Base-by-base conservation (phyloP, 257 asterid species). In the Fraxinus pennsylvanica region DNA sequence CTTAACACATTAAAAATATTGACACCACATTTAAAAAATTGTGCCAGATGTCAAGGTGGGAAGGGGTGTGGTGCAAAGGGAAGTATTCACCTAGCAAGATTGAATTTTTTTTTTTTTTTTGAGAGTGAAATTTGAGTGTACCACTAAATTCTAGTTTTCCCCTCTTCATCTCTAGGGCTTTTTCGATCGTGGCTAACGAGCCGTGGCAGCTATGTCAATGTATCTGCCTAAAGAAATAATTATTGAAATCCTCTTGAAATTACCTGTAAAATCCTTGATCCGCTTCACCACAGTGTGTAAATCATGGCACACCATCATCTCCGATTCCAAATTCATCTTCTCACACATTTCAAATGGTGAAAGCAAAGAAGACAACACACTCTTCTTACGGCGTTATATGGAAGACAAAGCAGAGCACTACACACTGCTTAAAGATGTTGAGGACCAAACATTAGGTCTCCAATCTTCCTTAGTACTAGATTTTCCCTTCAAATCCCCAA, bases 301-400 rank as follows among this genome's bases (percentile, higher is more conserved):
- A 80, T 73, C 91, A 65, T 90, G 92, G 91, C 21, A 39, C 47
- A 74, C 87, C 30, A 66, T 88, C 8, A 88, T 91, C 84, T 78
- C 85, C 0, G 82, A 81, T 67, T 79, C 87, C 75, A 17, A 38
- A 41, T 90, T 91, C 81, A 82, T 80, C 78, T 45, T 71, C 33
- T 17, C 86, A 0, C 93, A 90, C 73, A 80, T 85, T 76, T 47
- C 84, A 38, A 74, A 35, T 54, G 22, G 36, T 57, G 73, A 54
- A 14, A 73, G 30, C 30, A 79, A 43, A 54, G 72, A n/a, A 52
- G 19, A 76, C 54, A 43, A n/a, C 33, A 41, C 83, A 54, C 71
- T 88, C 59, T 80, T 89, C 69, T 78, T 84, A 36, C 33, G 93
- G 22, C 86, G 84, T 67, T 91, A 69, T 17, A 74, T 32, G 10